phyloP scores from a whole-genome alignment of 805 yeast species.

The Sugiyamaella boreocaroliniensis region DNA sequence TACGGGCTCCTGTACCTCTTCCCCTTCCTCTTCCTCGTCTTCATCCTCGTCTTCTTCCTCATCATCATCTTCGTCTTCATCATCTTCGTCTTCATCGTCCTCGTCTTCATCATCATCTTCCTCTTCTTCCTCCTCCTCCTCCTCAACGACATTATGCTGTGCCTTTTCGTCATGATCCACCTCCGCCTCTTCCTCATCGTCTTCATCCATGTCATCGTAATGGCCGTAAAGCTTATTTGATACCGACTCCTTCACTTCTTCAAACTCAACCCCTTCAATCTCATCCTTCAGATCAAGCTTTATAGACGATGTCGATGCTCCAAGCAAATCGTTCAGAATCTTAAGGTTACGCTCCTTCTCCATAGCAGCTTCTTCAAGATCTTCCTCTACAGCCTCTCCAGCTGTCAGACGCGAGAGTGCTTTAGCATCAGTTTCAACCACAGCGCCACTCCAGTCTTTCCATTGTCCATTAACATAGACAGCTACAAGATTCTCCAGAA shows the following conservation, averaged over 20 bases:
- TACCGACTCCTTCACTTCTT: neutral
- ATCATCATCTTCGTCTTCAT: slow-evolving; percentile 4
- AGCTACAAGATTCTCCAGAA: slow-evolving; percentile 54
- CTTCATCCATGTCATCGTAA: slow-evolving; percentile 5
- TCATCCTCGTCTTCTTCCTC: slow-evolving; percentile 5
- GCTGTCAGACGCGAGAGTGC: slow-evolving; percentile 22
- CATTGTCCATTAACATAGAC: slow-evolving; percentile 60
- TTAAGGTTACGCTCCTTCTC: slow-evolving; percentile 37
- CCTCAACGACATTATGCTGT: neutral
- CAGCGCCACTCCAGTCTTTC: slow-evolving; percentile 74
- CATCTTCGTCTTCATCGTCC: slow-evolving; percentile 3
- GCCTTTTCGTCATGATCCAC: neutral
- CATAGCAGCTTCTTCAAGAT: slow-evolving; percentile 36
- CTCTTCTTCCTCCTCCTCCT: neutral
- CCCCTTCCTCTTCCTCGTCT: slow-evolving; percentile 2
- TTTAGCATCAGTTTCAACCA: slow-evolving; percentile 50
- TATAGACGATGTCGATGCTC: slow-evolving; percentile 15
- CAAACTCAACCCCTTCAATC: slow-evolving; percentile 12
- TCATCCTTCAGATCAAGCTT: slow-evolving; percentile 24
- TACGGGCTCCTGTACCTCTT: slow-evolving; percentile 4
- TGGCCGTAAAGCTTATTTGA: neutral
- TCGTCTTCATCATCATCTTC: slow-evolving; percentile 8
- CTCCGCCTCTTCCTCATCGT: slow-evolving; percentile 1
- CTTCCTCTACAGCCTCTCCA: slow-evolving; percentile 24
- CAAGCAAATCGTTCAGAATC: slow-evolving; percentile 44